Conservation (phyloP, 2,329 filamentous ascomycete species). For the Trichoderma sp. region DNA sequence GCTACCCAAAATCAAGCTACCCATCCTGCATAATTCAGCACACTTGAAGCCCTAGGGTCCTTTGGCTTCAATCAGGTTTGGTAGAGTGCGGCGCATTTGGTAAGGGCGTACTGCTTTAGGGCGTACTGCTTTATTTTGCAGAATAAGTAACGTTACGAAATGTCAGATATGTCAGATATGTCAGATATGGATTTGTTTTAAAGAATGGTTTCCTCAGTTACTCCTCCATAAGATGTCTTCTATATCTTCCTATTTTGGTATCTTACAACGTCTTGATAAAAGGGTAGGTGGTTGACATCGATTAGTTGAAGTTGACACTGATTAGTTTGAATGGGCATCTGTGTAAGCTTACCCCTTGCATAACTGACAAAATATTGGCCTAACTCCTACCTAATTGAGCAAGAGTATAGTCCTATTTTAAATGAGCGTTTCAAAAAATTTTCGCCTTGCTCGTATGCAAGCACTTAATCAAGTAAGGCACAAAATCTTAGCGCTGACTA, state of each 20-base stretch:
- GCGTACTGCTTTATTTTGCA: neutral
- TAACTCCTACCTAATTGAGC: neutral
- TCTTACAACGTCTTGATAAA: neutral
- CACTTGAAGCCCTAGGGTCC: too few relatives aligned
- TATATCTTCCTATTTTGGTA: neutral
- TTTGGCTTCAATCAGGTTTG: neutral
- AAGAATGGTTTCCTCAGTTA: neutral
- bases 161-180: neutral
- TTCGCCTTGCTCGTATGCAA: neutral
- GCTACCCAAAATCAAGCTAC: neutral
- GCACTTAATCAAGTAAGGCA: neutral
- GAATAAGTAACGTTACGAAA: neutral
- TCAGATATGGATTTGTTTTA: neutral
- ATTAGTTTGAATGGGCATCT: neutral
- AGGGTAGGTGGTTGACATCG: neutral
- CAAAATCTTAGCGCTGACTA: neutral
- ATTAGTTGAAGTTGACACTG: neutral
- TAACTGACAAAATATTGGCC: neutral
- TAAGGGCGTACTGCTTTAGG: neutral
- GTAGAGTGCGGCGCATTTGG: neutral
- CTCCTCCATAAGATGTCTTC: neutral
- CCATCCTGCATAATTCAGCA: neutral
- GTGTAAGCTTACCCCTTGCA: neutral
- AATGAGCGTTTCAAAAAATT: neutral
- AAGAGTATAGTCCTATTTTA: neutral